phyloP scores from a whole-genome alignment of 2,329 filamentous ascomycete species.

The Colletotrichum plurivorum region DNA sequence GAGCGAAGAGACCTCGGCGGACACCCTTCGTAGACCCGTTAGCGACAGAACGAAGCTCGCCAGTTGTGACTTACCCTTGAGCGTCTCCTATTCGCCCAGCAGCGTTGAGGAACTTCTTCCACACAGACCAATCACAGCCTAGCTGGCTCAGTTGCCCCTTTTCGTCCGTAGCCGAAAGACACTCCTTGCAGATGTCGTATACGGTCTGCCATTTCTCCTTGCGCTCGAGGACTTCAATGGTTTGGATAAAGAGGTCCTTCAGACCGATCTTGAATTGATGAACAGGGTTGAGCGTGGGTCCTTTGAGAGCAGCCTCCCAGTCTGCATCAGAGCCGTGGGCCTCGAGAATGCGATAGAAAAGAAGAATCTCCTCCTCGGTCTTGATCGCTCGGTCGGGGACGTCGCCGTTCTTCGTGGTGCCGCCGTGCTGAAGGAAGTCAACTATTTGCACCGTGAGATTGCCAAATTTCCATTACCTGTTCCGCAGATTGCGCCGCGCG shows the following conservation, averaged over 20 bases:
- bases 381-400: conserved; percentile 52
- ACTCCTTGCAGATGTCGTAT: conserved; percentile 60
- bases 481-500: conserved; percentile 62
- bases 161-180: conserved; percentile 56
- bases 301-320: conserved; percentile 55
- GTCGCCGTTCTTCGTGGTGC: conserved; percentile 13
- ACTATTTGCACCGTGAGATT: background rate
- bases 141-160: conserved; percentile 56
- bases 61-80: conserved; percentile 49
- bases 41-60: background rate
- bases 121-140: conserved; percentile 61
- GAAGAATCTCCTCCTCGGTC: conserved; percentile 64
- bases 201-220: conserved; percentile 58
- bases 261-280: conserved; percentile 61
- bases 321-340: conserved; percentile 59
- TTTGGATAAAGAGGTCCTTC: conserved; percentile 63
- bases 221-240: conserved; percentile 53
- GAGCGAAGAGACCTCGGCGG: conserved; percentile 29
- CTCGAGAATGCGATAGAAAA: conserved; percentile 63
- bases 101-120: conserved; percentile 56
- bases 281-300: conserved; percentile 57
- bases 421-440: conserved; percentile 5
- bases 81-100: conserved; percentile 52
- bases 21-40: conserved; percentile 7
- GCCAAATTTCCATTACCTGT: conserved; percentile 50